Conservation (phyloP, 2,329 filamentous ascomycete species). For the Bimuria novae-zelandiae region DNA sequence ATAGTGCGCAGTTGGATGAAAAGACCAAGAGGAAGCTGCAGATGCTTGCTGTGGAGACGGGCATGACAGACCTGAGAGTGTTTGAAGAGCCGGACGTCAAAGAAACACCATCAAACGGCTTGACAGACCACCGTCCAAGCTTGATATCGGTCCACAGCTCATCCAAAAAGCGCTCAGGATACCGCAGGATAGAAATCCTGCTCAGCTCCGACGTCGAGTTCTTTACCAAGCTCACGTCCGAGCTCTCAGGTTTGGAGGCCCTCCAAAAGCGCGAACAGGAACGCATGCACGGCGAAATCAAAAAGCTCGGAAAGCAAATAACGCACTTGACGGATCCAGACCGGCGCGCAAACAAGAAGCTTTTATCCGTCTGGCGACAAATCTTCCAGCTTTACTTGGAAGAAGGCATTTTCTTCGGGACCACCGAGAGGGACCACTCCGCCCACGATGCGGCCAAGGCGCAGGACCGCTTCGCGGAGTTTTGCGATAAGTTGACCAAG, state of each 20-base stretch:
- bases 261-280: conserved; percentile 70
- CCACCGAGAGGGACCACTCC: conserved; percentile 71
- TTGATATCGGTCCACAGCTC: neutral
- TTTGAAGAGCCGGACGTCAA: conserved; percentile 29
- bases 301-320: conserved; percentile 67
- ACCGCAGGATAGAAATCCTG: conserved; percentile 70
- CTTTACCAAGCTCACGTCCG: conserved; percentile 73
- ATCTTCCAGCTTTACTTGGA: conserved; percentile 84
- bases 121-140: neutral
- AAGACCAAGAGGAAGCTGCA: conserved; percentile 68
- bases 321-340: conserved; percentile 67
- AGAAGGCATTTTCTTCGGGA: conserved; percentile 80
- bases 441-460: conserved; percentile 69
- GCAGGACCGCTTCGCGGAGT: conserved; percentile 70
- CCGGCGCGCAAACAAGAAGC: conserved; percentile 62
- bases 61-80: conserved; percentile 46
- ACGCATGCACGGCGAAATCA: conserved; percentile 66
- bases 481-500: conserved; percentile 68
- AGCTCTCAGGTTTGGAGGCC: conserved; percentile 70
- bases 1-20: conserved; percentile 70
- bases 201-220: conserved; percentile 79
- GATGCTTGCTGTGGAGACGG: conserved; percentile 59
- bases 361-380: conserved; percentile 76
- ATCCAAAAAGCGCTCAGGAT: conserved; percentile 21
- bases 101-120: neutral